Evolutionary conservation across 2,329 filamentous ascomycete genomes (phyloP).

Genomic region (Dactylellina parvicollis): DNA sequence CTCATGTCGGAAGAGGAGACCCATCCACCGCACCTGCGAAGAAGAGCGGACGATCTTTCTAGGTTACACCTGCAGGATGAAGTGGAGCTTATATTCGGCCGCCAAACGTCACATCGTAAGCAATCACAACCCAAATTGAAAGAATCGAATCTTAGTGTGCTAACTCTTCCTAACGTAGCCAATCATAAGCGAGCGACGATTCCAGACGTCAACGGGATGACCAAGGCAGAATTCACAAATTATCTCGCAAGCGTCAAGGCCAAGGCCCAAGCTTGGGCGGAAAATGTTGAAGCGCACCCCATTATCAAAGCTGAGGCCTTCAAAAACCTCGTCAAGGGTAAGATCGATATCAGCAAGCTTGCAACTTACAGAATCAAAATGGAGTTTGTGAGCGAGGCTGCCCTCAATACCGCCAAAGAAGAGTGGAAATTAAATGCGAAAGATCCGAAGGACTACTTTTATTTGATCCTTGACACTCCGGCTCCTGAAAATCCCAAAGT

Average conservation of each 20-base stretch:
- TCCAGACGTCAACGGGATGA: not conserved
- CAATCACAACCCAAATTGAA: not conserved
- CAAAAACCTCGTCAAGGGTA: not conserved
- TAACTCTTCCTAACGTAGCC: not conserved
- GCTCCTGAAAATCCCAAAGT: conserved; percentile 1
- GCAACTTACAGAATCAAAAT: conserved; percentile 13
- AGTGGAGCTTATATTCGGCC: not conserved
- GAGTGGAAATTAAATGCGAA: conserved; percentile 4
- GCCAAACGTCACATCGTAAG: not conserved
- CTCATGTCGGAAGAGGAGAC: conserved; percentile 1
- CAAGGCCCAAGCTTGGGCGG: too few relatives aligned
- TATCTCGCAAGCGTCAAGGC: not conserved
- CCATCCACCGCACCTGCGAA: not conserved
- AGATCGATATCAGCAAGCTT: not conserved
- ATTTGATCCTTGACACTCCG: conserved; percentile 9
- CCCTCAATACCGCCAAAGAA: not conserved
- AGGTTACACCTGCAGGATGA: conserved; percentile 5
- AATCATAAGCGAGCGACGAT: not conserved
- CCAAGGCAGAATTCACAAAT: not conserved
- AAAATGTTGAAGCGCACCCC: too few relatives aligned
- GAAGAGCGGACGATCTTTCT: conserved; percentile 7
- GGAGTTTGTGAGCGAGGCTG: conserved; percentile 6
- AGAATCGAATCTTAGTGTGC: not conserved
- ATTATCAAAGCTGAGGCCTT: conserved; percentile 8
- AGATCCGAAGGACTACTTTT: conserved; percentile 10